Evolutionary conservation across 352 stramenopile species (phyloP).

Genomic region (Blastocystis sp.): DNA sequence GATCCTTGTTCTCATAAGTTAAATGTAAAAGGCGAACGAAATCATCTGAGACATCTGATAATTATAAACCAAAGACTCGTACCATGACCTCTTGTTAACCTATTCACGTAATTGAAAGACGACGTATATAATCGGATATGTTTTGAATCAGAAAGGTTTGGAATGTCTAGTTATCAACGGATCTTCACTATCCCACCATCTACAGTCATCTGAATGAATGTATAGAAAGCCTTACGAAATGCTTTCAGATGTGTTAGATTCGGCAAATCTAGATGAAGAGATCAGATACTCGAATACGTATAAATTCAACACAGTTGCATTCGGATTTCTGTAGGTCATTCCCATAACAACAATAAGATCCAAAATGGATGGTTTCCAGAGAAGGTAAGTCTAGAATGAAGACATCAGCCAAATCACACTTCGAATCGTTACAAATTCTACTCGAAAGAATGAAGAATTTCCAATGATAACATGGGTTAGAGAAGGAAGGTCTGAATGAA

Average conservation of each 20-base stretch:
- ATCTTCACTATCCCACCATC: neutral
- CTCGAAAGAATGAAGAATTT: neutral
- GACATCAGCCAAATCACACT: neutral
- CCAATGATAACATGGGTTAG: neutral
- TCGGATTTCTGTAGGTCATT: neutral
- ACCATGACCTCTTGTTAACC: neutral
- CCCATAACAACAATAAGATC: neutral
- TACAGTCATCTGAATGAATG: neutral
- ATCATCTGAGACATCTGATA: neutral
- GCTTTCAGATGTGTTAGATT: neutral
- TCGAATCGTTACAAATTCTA: neutral
- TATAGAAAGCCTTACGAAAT: conserved; percentile 8
- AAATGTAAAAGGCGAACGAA: neutral
- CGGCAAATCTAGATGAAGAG: neutral
- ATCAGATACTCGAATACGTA: neutral
- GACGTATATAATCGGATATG: neutral
- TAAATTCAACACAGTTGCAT: neutral
- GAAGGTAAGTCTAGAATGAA: neutral
- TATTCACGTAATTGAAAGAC: conserved; percentile 53
- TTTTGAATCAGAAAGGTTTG: neutral
- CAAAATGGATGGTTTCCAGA: neutral
- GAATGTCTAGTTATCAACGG: neutral
- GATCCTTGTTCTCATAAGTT: neutral
- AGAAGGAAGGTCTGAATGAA: neutral
- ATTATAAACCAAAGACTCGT: neutral